These are phyloP conservation scores for Yamadazyma jaroonii DNA, from an alignment of 1,139 yeast species.

Conservation along the genomic window DNA sequence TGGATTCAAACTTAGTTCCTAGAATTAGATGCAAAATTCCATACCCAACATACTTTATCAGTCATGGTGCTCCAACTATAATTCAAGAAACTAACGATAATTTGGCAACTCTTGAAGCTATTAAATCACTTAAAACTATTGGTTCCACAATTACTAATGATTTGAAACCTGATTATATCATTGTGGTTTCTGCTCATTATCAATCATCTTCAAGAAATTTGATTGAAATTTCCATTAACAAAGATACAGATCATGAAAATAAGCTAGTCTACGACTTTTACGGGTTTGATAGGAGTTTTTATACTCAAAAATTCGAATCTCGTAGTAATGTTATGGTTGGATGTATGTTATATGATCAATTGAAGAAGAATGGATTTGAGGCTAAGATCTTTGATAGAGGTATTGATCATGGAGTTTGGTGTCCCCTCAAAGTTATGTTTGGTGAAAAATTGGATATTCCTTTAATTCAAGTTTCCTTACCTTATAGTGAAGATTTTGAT, in stretches of 20 bases:
- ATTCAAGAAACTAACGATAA: constrained; percentile 44
- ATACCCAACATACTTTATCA: constrained; percentile 60
- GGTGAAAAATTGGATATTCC: constrained; percentile 50
- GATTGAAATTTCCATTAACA: constrained; percentile 47
- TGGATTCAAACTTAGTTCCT: constrained; percentile 4
- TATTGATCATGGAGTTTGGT: constrained; percentile 82
- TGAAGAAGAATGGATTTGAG: constrained; percentile 42
- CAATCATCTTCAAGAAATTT: constrained; percentile 43
- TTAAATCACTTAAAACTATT: constrained; percentile 42
- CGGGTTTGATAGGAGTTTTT: constrained; percentile 66
- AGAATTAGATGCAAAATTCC: constrained; percentile 13
- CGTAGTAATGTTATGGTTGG: constrained; percentile 42
- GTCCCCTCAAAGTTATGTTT: constrained; percentile 72
- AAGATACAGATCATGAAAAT: constrained; percentile 18
- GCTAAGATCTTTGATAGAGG: constrained; percentile 53
- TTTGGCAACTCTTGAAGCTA: constrained; percentile 57
- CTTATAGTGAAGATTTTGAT: constrained; percentile 45
- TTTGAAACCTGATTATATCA: constrained; percentile 57
- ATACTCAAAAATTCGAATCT: constrained; percentile 58
- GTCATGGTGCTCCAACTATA: constrained; percentile 82
- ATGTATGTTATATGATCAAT: constrained; percentile 36
- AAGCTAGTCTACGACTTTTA: constrained; percentile 66
- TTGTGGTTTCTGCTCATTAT: constrained; percentile 79
- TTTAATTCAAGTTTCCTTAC: constrained; percentile 63
- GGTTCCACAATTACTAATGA: constrained; percentile 49